These are phyloP conservation scores for Zancudomyces culisetae DNA, from an alignment of 371 early-diverging fungal species.

Conservation along the genomic window DNA sequence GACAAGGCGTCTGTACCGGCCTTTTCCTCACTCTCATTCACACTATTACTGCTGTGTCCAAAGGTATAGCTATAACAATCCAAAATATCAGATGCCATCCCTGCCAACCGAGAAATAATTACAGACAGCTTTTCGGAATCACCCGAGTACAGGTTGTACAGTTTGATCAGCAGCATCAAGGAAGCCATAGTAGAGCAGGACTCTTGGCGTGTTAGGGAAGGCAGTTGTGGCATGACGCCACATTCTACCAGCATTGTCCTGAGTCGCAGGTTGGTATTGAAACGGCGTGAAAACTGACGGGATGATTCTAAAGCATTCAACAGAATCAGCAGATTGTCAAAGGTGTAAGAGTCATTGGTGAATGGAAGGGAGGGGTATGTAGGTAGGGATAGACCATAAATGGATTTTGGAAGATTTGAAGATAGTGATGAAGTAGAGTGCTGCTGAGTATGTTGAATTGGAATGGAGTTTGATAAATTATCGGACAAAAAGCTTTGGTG, in stretches of 20 bases:
- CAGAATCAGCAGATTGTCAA: background rate
- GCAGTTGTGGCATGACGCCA: slow-evolving; percentile 75
- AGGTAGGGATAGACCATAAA: slow-evolving; percentile 1
- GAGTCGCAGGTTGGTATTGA: slow-evolving; percentile 61
- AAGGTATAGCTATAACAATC: too few relatives aligned
- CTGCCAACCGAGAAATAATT: too few relatives aligned
- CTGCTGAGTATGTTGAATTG: too few relatives aligned
- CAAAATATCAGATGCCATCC: too few relatives aligned
- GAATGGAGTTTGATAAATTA: background rate
- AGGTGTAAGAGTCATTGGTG: background rate
- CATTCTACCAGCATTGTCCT: slow-evolving; percentile 58
- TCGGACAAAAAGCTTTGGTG: background rate
- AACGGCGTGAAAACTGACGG: slow-evolving; percentile 60
- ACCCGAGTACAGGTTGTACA: slow-evolving; percentile 2
- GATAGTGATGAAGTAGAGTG: background rate
- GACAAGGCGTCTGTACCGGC: too few relatives aligned
- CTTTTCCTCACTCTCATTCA: too few relatives aligned
- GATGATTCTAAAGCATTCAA: slow-evolving; percentile 55
- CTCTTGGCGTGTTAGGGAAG: slow-evolving; percentile 70
- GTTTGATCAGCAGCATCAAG: slow-evolving; percentile 12
- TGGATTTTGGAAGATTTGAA: slow-evolving; percentile 2
- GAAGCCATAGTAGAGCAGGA: slow-evolving; percentile 13
- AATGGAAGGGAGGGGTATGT: slow-evolving; percentile 11
- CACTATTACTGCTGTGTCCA: too few relatives aligned
- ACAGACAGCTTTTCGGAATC: too few relatives aligned